Conservation (phyloP, 1,284 basidiomycete genomes). For the Pulchroboletus neoregius region DNA sequence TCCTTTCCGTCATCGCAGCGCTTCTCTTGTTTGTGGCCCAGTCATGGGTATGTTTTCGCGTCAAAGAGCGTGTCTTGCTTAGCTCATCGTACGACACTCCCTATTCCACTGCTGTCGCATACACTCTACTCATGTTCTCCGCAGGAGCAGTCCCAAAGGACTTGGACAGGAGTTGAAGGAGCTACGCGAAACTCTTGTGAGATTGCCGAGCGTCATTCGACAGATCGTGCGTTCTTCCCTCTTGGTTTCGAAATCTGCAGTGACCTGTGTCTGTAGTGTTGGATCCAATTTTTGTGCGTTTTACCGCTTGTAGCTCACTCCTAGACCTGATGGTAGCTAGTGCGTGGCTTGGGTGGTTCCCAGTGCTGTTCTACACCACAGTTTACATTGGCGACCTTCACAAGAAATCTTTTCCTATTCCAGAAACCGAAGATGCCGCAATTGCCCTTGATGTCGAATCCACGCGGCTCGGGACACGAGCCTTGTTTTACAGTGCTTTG, state of each 20-base stretch:
- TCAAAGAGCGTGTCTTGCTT: conserved; percentile 76
- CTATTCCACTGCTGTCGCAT: conserved; percentile 3
- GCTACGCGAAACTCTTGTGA: conserved; percentile 66
- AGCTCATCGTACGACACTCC: conserved; percentile 38
- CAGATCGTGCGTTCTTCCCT: conserved; percentile 60
- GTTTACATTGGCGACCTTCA: conserved; percentile 87
- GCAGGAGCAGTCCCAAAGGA: conserved; percentile 34
- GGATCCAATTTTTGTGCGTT: conserved; percentile 85
- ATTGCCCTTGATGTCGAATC: conserved; percentile 59
- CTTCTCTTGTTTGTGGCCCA: conserved; percentile 53
- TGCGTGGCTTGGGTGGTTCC: conserved; percentile 85
- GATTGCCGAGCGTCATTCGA: conserved; percentile 70
- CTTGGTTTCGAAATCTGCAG: conserved; percentile 9
- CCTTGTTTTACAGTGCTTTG: conserved; percentile 75
- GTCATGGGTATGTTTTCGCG: conserved; percentile 55
- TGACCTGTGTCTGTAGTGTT: conserved; percentile 43
- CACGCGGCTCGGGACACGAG: conserved; percentile 79
- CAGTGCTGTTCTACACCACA: conserved; percentile 83
- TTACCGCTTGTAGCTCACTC: neutral
- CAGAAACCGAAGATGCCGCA: conserved; percentile 34
- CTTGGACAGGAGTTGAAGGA: conserved; percentile 53
- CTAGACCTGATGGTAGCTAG: conserved; percentile 37
- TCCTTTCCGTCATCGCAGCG: conserved; percentile 58
- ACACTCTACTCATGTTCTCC: conserved; percentile 11
- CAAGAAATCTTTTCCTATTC: conserved; percentile 45